Conservation (phyloP, 805 yeast genomes). For the Saccharomycopsis schoenii region DNA sequence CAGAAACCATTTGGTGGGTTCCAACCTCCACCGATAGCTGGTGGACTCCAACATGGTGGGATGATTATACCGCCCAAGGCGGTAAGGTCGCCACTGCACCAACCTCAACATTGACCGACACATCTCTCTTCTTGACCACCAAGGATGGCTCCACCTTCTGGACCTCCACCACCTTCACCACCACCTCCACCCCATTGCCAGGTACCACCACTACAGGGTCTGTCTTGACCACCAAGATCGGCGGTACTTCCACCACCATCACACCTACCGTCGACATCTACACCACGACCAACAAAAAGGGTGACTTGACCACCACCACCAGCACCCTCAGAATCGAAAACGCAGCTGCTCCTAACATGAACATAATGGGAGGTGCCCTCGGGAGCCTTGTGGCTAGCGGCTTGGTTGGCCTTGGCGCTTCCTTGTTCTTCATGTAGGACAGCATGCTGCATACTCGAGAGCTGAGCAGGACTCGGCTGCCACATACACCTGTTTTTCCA, state of each 20-base stretch:
- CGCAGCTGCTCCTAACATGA: conserved; percentile 4
- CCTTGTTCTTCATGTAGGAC: conserved; percentile 4
- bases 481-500: background rate
- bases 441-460: no score
- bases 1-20: conserved; percentile 19
- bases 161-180: conserved; percentile 5
- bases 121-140: conserved; percentile 9
- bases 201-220: conserved; percentile 16
- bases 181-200: conserved; percentile 12
- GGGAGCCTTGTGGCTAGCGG: conserved; percentile 10
- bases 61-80: conserved; percentile 17
- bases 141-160: conserved; percentile 5
- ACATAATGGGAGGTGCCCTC: background rate
- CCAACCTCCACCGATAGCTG: conserved; percentile 15
- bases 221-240: conserved; percentile 6
- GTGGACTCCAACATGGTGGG: conserved; percentile 19
- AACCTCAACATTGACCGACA: conserved; percentile 2
- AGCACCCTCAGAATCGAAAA: conserved; percentile 7
- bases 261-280: conserved; percentile 29
- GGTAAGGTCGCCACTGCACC: conserved; percentile 15
- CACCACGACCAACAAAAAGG: conserved; percentile 15
- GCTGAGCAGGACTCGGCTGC: background rate
- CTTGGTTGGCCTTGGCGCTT: conserved; percentile 13
- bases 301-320: conserved; percentile 11
- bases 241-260: conserved; percentile 21